phyloP scores from a whole-genome alignment of 768 basidiomycete species.

The Leccinum disarticulatum region DNA sequence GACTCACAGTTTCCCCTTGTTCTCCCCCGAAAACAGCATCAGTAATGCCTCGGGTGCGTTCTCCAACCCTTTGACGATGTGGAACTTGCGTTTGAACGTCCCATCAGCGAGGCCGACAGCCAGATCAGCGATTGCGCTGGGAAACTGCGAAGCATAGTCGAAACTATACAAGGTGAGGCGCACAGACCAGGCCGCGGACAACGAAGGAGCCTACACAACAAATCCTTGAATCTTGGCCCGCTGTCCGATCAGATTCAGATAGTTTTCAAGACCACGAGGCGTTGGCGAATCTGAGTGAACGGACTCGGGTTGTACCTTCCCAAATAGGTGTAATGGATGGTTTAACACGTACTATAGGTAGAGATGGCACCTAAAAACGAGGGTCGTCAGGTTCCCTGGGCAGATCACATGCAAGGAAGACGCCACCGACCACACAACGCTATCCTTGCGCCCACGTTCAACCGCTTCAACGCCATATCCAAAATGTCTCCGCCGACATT shows the following conservation, averaged over 20 bases:
- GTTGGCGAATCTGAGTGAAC: slow-evolving; percentile 47
- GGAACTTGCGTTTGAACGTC: slow-evolving; percentile 77
- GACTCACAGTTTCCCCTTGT: slow-evolving; percentile 72
- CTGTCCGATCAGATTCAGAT: slow-evolving; percentile 68
- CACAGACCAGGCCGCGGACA: no score
- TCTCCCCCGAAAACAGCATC: slow-evolving; percentile 72
- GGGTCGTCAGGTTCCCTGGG: slow-evolving; percentile 6
- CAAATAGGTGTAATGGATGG: background rate
- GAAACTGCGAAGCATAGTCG: slow-evolving; percentile 67
- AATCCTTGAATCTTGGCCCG: slow-evolving; percentile 85
- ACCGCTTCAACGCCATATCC: slow-evolving; percentile 68
- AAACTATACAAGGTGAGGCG: slow-evolving; percentile 44
- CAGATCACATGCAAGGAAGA: background rate
- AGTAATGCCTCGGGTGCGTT: slow-evolving; percentile 69
- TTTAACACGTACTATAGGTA: slow-evolving; percentile 60
- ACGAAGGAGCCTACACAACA: slow-evolving; percentile 55
- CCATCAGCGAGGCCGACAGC: slow-evolving; percentile 60
- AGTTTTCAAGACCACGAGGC: slow-evolving; percentile 67
- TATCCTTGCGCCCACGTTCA: slow-evolving; percentile 79
- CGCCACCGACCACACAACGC: slow-evolving; percentile 71
- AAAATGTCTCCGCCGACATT: slow-evolving; percentile 83
- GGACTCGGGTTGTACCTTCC: background rate
- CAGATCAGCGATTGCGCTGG: slow-evolving; percentile 57
- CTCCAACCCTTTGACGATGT: slow-evolving; percentile 73
- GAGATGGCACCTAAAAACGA: slow-evolving; percentile 70